Evolutionary conservation across 1,139 yeast species (phyloP).

Genomic region (Saccharomyces hybrid): DNA sequence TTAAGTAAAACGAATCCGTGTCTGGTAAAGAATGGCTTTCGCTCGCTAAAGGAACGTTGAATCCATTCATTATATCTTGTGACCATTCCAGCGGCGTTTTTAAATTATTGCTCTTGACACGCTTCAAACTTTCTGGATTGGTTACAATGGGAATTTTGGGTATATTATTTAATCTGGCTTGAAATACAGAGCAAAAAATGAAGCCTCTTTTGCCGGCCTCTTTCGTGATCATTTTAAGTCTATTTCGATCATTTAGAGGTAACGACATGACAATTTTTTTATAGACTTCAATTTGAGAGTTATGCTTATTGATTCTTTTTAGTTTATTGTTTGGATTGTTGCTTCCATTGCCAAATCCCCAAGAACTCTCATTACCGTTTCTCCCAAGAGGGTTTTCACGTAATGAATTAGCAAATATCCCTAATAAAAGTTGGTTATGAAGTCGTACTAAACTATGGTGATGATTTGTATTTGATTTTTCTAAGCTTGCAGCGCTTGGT

Average conservation of each 20-base stretch:
- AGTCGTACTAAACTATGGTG: constrained; percentile 33
- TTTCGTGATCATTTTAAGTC: constrained; percentile 75
- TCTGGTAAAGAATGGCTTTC: constrained; percentile 84
- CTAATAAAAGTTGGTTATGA: constrained; percentile 76
- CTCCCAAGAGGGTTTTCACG: constrained; percentile 39
- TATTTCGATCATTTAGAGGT: constrained; percentile 74
- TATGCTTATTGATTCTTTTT: constrained; percentile 27
- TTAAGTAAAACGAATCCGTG: constrained; percentile 54
- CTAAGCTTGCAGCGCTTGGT: constrained; percentile 16
- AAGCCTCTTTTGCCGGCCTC: constrained; percentile 76
- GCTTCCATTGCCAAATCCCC: constrained; percentile 30
- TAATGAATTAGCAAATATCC: constrained; percentile 78
- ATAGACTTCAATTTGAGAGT: constrained; percentile 64
- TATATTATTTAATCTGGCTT: constrained; percentile 75
- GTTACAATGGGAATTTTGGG: constrained; percentile 80
- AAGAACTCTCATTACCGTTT: constrained; percentile 21
- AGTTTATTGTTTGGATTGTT: constrained; percentile 17
- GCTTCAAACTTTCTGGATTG: constrained; percentile 40
- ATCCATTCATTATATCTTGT: constrained; percentile 87
- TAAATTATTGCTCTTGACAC: constrained; percentile 34
- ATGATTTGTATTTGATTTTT: neutral
- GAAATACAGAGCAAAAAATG: constrained; percentile 66
- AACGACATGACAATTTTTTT: constrained; percentile 83
- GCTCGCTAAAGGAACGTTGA: constrained; percentile 73
- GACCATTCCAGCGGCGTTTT: constrained; percentile 75